A percentile compares a stretch with the other conserved stretches of the same genome.
phyloP scores from a whole-genome alignment of 768 basidiomycete genomes.

The Flagelloscypha sp. region DNA sequence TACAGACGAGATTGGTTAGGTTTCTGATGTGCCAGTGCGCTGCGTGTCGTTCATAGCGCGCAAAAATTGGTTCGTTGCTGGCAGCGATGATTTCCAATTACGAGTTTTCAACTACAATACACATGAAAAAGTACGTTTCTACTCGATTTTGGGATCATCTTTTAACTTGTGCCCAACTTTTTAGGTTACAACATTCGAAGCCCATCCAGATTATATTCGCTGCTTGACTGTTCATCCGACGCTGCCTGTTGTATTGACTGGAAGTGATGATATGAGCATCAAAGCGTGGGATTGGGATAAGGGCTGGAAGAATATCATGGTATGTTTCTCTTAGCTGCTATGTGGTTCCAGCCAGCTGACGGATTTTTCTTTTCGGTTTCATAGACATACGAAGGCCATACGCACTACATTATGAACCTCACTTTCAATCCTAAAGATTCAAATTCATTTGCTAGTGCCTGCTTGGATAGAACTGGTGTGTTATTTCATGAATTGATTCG shows the following conservation, averaged over 20 bases:
- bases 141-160: too few relatives aligned
- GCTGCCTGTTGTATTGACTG: slow-evolving; percentile 85
- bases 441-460: slow-evolving; percentile 95
- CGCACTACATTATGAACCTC: slow-evolving; percentile 98
- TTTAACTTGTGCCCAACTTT: too few relatives aligned
- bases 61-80: slow-evolving; percentile 96
- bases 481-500: too few relatives aligned
- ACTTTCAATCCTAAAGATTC: slow-evolving; percentile 95
- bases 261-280: slow-evolving; percentile 98
- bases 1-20: too few relatives aligned
- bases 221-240: slow-evolving; percentile 95
- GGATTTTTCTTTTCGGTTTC: slow-evolving; percentile 6
- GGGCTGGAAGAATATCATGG: slow-evolving; percentile 95
- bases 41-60: slow-evolving; percentile 92
- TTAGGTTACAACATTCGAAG: slow-evolving; percentile 89
- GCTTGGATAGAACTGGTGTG: slow-evolving; percentile 94
- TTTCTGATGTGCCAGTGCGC: slow-evolving; percentile 94
- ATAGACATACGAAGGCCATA: slow-evolving; percentile 93
- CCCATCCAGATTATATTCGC: slow-evolving; percentile 97
- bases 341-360: slow-evolving; percentile 1
- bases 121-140: slow-evolving; percentile 94
- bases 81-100: slow-evolving; percentile 84
- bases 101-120: slow-evolving; percentile 99
- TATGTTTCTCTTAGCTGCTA: slow-evolving; percentile 24
- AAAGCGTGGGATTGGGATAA: slow-evolving; percentile 99